Base-by-base conservation (phyloP, 2,329 filamentous ascomycete species). In the Stagonosporopsis cucurbitacearum region DNA sequence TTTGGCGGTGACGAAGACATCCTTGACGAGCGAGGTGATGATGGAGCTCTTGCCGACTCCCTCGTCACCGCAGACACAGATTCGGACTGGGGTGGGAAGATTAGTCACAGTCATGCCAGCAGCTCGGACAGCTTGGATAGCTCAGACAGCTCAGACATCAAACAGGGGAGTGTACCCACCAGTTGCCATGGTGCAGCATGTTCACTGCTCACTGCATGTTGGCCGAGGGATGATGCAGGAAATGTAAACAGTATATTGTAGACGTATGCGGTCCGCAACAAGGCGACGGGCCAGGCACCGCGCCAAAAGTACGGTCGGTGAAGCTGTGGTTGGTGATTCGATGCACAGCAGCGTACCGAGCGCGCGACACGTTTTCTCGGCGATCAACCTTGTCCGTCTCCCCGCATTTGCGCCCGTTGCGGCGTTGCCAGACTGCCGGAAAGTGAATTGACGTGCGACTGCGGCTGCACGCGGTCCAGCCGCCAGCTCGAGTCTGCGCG, bases 41-140 rank as follows among this genome's bases (percentile, higher is more conserved):
- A 96, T 73, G 64, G 74, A 76, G 73, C 74, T 76, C 67, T 78
- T 78, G 62, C 75, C 75, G 51, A 73, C 71, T 35, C 90, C 90
- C 79, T 98, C 94, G 76, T 99, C 95, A 71, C 95, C 95, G 80
- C 93, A 97, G 56, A 98, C 91, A 77, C 92, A 96, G 71, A 98
- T 93, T 63, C 95, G 90, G 58, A 98, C 94, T 85, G 72, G 41
- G 72, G 40, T 36, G 25, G 43, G 26, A 17, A 46, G 17, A 28
- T 56, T 56, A 56, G 53, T 56, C 47, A 32, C 41, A 26, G 35
- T 35, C 52, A 35, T 48, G 37, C 23, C 37, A 30, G 42, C 53
- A 33, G 49, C 26, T 40, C 42, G 28, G 50, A n/a, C 25, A 51
- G 6, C n/a, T n/a, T n/a, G n/a, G n/a, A n/a, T n/a, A n/a, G n/a